Evolutionary conservation across 1,284 basidiomycete genomes (phyloP).

Genomic region (Moesziomyces aphidis): DNA sequence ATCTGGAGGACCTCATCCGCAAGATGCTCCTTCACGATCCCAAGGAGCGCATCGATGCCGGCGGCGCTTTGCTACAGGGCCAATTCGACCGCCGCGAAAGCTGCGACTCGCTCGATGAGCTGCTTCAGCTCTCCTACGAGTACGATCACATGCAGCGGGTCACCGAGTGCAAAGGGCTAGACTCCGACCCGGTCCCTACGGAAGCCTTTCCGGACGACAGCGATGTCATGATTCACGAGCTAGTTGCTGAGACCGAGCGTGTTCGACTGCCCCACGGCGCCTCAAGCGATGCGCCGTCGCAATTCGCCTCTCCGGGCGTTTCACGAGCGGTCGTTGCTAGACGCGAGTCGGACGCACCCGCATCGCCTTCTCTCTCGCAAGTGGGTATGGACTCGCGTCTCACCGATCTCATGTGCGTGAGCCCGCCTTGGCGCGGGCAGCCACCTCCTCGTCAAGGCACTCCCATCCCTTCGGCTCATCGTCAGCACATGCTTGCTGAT

Average conservation of each 20-base stretch:
- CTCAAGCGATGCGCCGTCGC: constrained; percentile 1
- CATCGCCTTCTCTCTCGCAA: constrained; percentile 38
- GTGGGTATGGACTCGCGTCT: constrained; percentile 50
- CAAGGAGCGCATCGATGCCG: constrained; percentile 34
- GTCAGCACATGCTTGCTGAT: constrained; percentile 19
- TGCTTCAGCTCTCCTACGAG: constrained; percentile 36
- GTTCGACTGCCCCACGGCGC: background rate
- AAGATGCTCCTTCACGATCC: constrained; percentile 45
- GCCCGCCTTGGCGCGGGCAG: constrained; percentile 33
- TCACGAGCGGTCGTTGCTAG: constrained; percentile 21
- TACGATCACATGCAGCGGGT: background rate
- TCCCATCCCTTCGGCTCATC: constrained; percentile 30
- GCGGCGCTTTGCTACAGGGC: constrained; percentile 38
- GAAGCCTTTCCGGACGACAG: constrained; percentile 19
- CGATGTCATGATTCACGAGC: constrained; percentile 28
- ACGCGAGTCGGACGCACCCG: constrained; percentile 9
- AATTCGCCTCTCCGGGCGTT: constrained; percentile 31
- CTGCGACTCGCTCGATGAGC: constrained; percentile 41
- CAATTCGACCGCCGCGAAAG: constrained; percentile 33
- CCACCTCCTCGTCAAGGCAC: constrained; percentile 28
- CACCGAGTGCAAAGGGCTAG: background rate
- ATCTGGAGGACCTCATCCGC: constrained; percentile 51
- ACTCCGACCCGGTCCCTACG: background rate
- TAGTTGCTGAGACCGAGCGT: constrained; percentile 17
- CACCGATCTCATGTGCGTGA: constrained; percentile 44